These are phyloP conservation scores for Apiospora aurea DNA, from an alignment of 2,329 filamentous ascomycete genomes.

Conservation along the genomic window DNA sequence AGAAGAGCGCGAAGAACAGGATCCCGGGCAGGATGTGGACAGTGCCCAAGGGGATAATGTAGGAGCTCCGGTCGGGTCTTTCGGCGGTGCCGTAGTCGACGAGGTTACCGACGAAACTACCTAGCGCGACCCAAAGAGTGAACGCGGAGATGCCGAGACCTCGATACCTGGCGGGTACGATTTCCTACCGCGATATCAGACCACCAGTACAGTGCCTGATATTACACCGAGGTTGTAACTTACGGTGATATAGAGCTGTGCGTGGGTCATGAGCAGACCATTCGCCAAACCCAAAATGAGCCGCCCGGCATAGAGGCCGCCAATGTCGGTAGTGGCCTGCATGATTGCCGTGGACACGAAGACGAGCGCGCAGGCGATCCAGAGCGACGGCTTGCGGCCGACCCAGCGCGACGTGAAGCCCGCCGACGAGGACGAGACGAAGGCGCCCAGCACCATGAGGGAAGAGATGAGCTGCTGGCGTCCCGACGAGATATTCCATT, in stretches of 20 bases:
- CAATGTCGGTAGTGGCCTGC: slow-evolving; percentile 56
- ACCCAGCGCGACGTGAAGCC: slow-evolving; percentile 47
- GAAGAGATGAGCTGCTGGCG: slow-evolving; percentile 57
- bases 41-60: slow-evolving; percentile 74
- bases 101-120: slow-evolving; percentile 56
- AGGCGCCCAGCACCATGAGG: slow-evolving; percentile 56
- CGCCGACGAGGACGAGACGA: slow-evolving; percentile 51
- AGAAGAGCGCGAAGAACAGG: slow-evolving; percentile 45
- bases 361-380: slow-evolving; percentile 45
- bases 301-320: slow-evolving; percentile 56
- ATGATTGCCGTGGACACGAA: slow-evolving; percentile 56
- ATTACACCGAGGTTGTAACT: too few relatives aligned
- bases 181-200: too few relatives aligned
- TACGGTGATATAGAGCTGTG: slow-evolving; percentile 37
- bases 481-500: slow-evolving; percentile 44
- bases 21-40: slow-evolving; percentile 63
- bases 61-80: slow-evolving; percentile 65
- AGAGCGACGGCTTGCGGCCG: slow-evolving; percentile 47
- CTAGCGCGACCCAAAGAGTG: slow-evolving; percentile 56
- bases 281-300: slow-evolving; percentile 55
- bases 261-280: slow-evolving; percentile 48
- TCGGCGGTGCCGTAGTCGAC: slow-evolving; percentile 70
- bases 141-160: slow-evolving; percentile 56
- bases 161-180: slow-evolving; percentile 50
- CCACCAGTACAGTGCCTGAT: too few relatives aligned